phyloP scores from a whole-genome alignment of 2,329 filamentous ascomycete species.

The Aspergillus flavus region DNA sequence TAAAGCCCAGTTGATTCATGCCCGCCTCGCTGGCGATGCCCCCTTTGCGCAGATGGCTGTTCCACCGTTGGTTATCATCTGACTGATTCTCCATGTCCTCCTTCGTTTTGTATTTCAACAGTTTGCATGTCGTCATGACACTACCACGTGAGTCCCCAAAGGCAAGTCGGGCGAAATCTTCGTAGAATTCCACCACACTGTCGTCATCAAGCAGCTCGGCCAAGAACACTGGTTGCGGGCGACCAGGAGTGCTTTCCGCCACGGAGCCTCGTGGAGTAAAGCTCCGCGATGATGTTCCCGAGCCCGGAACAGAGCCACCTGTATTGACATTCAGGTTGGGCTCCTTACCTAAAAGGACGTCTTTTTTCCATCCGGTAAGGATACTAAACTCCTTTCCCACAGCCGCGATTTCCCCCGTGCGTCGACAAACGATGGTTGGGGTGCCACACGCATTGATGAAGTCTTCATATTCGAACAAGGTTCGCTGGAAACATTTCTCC shows the following conservation, averaged over 20 bases:
- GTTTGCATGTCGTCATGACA: slow-evolving; percentile 78
- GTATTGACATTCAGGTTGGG: slow-evolving; percentile 85
- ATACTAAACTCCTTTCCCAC: slow-evolving; percentile 97
- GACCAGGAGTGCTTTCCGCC: slow-evolving; percentile 46
- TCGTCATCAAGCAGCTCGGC: slow-evolving; percentile 93
- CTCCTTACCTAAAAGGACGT: slow-evolving; percentile 83
- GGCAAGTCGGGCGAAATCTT: slow-evolving; percentile 89
- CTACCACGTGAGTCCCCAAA: slow-evolving; percentile 88
- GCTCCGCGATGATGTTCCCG: slow-evolving; percentile 48
- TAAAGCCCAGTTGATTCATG: slow-evolving; percentile 76
- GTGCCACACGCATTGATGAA: slow-evolving; percentile 87
- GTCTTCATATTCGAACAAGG: slow-evolving; percentile 88
- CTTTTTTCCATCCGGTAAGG: slow-evolving; percentile 90
- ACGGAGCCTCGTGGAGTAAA: slow-evolving; percentile 51
- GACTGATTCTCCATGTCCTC: slow-evolving; percentile 53
- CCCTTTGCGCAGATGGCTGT: slow-evolving; percentile 47
- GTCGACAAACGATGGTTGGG: slow-evolving; percentile 86
- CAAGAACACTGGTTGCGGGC: slow-evolving; percentile 79
- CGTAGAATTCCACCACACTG: slow-evolving; percentile 90
- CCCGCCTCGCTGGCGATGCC: slow-evolving; percentile 60
- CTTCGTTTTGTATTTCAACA: slow-evolving; percentile 86
- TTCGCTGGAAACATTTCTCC: slow-evolving; percentile 95
- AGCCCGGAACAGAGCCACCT: slow-evolving; percentile 51
- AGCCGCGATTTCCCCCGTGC: slow-evolving; percentile 91
- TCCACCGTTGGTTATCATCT: slow-evolving; percentile 51